These are phyloP conservation scores for Madurella mycetomatis DNA, from an alignment of 2,329 filamentous ascomycete species.

Conservation along the genomic window DNA sequence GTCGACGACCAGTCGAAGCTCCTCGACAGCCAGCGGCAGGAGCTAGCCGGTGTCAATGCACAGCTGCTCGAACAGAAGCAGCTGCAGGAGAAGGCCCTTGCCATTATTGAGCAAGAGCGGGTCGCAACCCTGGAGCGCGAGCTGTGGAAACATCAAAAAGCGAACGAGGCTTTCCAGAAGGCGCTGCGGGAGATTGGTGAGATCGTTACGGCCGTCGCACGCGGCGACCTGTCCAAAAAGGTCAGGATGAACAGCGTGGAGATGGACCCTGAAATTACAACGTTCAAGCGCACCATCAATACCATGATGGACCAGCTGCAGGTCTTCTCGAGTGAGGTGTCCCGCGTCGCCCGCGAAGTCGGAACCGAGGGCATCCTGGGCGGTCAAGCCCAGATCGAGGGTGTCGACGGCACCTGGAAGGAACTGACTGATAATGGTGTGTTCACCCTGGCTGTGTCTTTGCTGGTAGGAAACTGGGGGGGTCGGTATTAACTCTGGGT, in stretches of 20 bases:
- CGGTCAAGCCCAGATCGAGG: conserved; percentile 88
- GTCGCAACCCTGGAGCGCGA: conserved; percentile 88
- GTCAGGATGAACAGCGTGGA: conserved; percentile 92
- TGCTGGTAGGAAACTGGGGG: neutral
- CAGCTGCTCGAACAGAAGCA: conserved; percentile 83
- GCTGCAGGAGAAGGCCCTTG: conserved; percentile 76
- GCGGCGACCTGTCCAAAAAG: conserved; percentile 93
- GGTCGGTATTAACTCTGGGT: conserved; percentile 25
- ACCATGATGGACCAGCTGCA: conserved; percentile 99
- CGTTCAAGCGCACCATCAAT: conserved; percentile 97
- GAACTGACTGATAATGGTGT: conserved; percentile 83
- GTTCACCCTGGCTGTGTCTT: conserved; percentile 10
- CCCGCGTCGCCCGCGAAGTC: conserved; percentile 88
- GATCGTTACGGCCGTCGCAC: conserved; percentile 93
- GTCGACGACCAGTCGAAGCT: conserved; percentile 91
- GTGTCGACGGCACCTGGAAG: conserved; percentile 96
- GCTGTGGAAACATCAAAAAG: conserved; percentile 93
- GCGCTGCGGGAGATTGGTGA: conserved; percentile 93
- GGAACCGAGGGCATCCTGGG: conserved; percentile 92
- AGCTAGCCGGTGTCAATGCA: conserved; percentile 79
- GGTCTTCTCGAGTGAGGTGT: conserved; percentile 94
- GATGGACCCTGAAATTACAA: conserved; percentile 97
- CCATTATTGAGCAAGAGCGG: conserved; percentile 78
- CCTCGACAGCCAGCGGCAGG: conserved; percentile 79
- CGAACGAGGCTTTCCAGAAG: conserved; percentile 98